These are phyloP conservation scores for Suillus subalutaceus DNA, from an alignment of 768 basidiomycete genomes.

Conservation along the genomic window DNA sequence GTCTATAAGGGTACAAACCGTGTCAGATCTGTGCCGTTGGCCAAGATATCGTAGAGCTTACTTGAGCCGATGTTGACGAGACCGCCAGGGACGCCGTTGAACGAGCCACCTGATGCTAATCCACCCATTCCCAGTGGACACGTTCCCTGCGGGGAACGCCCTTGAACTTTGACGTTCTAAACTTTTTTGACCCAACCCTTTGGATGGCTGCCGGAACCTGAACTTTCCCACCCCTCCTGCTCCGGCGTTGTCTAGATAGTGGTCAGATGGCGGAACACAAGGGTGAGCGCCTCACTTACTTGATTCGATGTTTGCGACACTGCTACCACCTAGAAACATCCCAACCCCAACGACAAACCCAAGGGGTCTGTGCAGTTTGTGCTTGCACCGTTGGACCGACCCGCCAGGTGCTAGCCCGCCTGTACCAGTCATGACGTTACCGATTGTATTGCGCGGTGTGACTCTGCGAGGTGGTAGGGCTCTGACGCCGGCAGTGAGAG, in stretches of 20 bases:
- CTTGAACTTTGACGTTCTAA: not conserved
- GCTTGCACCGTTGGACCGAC: constrained; percentile 21
- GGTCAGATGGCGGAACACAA: constrained; percentile 8
- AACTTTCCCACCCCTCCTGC: constrained; percentile 9
- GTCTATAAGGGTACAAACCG: constrained; percentile 29
- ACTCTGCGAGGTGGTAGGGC: constrained; percentile 31
- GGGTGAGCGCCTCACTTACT: constrained; percentile 13
- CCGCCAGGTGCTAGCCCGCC: constrained; percentile 42
- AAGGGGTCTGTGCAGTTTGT: constrained; percentile 9
- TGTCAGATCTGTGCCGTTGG: not conserved
- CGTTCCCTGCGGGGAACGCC: constrained; percentile 12
- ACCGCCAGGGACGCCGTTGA: constrained; percentile 15
- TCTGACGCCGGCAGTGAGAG: constrained; percentile 26
- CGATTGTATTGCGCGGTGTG: constrained; percentile 17
- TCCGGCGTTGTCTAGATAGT: constrained; percentile 17
- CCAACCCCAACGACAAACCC: not conserved
- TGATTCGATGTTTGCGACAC: constrained; percentile 13
- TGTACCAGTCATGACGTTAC: constrained; percentile 17
- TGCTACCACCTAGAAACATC: not conserved
- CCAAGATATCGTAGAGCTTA: constrained; percentile 18
- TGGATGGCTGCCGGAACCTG: not conserved
- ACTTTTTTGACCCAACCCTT: constrained; percentile 9
- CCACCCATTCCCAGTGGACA: constrained; percentile 17
- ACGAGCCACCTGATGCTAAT: constrained; percentile 14
- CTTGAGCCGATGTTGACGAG: constrained; percentile 38